These are phyloP conservation scores for Suillus plorans DNA, from an alignment of 768 basidiomycete genomes.

Conservation along the genomic window DNA sequence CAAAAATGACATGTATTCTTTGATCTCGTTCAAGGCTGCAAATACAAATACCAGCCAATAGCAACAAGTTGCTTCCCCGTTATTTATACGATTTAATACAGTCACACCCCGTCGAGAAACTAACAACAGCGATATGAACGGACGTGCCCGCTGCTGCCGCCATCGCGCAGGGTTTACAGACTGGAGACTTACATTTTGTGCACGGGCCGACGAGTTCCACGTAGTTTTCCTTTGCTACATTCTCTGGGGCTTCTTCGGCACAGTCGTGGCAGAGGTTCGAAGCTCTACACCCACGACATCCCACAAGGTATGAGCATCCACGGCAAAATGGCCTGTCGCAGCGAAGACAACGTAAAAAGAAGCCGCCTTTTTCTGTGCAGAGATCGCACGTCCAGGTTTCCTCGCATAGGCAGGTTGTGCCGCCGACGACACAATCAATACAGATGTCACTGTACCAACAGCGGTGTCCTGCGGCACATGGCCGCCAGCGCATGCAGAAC, in stretches of 20 bases:
- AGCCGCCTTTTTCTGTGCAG: neutral
- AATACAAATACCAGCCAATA: neutral
- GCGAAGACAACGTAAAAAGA: neutral
- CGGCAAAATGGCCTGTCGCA: neutral
- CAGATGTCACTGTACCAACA: neutral
- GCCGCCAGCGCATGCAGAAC: neutral
- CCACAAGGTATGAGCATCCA: neutral
- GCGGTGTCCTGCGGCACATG: neutral
- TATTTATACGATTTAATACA: neutral
- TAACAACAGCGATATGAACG: neutral
- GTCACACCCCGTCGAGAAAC: neutral
- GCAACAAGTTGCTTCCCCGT: neutral
- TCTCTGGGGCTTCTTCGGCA: neutral
- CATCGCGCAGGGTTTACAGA: neutral
- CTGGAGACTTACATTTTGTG: neutral
- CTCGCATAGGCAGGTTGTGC: neutral
- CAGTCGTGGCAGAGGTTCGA: neutral
- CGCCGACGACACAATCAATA: neutral
- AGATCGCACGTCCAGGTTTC: neutral
- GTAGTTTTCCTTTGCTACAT: neutral
- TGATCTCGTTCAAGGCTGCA: neutral
- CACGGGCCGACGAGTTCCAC: neutral
- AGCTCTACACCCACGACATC: neutral
- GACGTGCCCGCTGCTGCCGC: neutral
- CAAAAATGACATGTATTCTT: neutral